These are phyloP conservation scores for Pneumocystis wakefieldiae DNA, from an alignment of 1,139 yeast genomes.

Conservation along the genomic window DNA sequence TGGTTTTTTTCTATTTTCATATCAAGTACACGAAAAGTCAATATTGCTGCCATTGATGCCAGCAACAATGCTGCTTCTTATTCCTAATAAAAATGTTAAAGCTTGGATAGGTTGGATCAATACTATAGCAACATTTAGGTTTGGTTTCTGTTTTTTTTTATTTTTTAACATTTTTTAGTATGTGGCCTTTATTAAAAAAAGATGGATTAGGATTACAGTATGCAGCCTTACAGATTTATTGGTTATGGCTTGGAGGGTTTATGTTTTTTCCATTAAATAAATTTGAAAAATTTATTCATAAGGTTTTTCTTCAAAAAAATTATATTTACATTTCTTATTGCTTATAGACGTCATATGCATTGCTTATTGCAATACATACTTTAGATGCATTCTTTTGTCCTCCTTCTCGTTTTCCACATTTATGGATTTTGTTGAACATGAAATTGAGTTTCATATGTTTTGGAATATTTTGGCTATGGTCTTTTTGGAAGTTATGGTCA, in stretches of 20 bases:
- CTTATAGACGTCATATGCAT: constrained; percentile 38
- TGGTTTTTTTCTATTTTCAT: constrained; percentile 79
- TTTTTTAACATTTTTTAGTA: constrained; percentile 26
- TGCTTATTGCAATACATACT: constrained; percentile 38
- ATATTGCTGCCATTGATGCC: constrained; percentile 81
- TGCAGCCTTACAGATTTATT: constrained; percentile 40
- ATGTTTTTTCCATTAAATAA: constrained; percentile 19
- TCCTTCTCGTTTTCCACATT: constrained; percentile 57
- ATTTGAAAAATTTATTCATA: constrained; percentile 19
- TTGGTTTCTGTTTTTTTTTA: not conserved
- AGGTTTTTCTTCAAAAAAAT: not conserved
- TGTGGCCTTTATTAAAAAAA: constrained; percentile 71
- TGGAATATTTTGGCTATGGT: constrained; percentile 51
- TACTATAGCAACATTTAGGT: constrained; percentile 55
- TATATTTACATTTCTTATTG: not conserved
- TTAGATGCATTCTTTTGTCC: constrained; percentile 38
- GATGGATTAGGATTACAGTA: constrained; percentile 68
- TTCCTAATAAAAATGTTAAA: constrained; percentile 26
- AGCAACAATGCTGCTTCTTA: constrained; percentile 49
- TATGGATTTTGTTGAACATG: constrained; percentile 70
- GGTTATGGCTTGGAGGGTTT: constrained; percentile 53
- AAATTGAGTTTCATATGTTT: constrained; percentile 64
- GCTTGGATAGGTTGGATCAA: constrained; percentile 77
- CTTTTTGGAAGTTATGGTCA: constrained; percentile 1
- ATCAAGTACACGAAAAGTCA: constrained; percentile 91